Evolutionary conservation across 345 rosid genomes (phyloP).

Genomic region (Acer yangbiense): DNA sequence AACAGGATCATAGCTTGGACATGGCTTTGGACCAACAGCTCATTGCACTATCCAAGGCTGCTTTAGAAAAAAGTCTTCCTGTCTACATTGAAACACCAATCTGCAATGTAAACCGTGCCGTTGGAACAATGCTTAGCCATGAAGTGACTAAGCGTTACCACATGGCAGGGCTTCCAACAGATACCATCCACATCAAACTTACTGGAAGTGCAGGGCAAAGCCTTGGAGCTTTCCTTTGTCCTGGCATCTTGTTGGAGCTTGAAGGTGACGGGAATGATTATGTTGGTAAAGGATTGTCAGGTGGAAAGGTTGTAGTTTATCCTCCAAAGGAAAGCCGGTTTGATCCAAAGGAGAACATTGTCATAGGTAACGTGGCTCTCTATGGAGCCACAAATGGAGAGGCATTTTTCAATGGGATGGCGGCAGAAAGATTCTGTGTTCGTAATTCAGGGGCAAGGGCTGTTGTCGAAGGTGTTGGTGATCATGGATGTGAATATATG

Average conservation of each 20-base stretch:
- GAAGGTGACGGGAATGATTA: conserved; percentile 99
- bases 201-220: conserved; percentile 99
- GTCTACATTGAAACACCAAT: conserved; percentile 81
- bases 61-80: conserved; percentile 79
- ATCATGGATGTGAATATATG: conserved; percentile 99
- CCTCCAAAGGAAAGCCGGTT: conserved; percentile 88
- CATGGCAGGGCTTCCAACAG: conserved; percentile 82
- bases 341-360: conserved; percentile 96
- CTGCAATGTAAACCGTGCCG: conserved; percentile 96
- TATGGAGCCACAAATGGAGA: conserved; percentile 93
- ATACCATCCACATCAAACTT: conserved; percentile 85
- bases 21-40: conserved; percentile 91
- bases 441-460: conserved; percentile 99
- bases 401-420: conserved; percentile 98
- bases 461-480: conserved; percentile 99
- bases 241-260: conserved; percentile 86
- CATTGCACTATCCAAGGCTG: conserved; percentile 63
- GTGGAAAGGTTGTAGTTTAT: conserved; percentile 91
- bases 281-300: conserved; percentile 98
- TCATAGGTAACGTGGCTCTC: conserved; percentile 95
- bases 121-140: conserved; percentile 99
- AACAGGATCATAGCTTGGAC: conserved; percentile 96
- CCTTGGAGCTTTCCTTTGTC: conserved; percentile 91
- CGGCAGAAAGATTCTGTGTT: conserved; percentile 98
- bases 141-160: conserved; percentile 91